Percentiles rank a stretch among this genome's conserved stretches.
phyloP scores from a whole-genome alignment of 2,329 filamentous ascomycete species.

The Neobulgaria alba region DNA sequence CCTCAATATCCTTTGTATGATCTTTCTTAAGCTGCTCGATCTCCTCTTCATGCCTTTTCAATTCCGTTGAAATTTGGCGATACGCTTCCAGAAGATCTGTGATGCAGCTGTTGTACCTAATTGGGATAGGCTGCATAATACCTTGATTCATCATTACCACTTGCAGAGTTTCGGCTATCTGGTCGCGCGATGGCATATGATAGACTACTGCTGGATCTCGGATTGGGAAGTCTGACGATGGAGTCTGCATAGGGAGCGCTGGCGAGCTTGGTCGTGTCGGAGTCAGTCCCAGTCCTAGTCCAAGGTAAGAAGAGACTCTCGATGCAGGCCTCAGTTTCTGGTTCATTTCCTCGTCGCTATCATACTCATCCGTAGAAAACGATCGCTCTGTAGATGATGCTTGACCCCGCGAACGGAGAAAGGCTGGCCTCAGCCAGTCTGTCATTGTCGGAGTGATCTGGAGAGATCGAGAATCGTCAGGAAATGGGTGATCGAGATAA shows the following conservation, averaged over 20 bases:
- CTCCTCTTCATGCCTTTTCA: conserved; percentile 15
- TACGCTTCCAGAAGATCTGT: conserved; percentile 28
- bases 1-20: conserved; percentile 22
- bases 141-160: conserved; percentile 28
- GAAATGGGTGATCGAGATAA: no score
- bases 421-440: conserved; percentile 25
- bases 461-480: no score
- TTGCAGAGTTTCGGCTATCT: conserved; percentile 27
- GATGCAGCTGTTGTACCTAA: conserved; percentile 26
- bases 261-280: conserved; percentile 6
- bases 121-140: conserved; percentile 19
- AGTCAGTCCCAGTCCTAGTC: conserved; percentile 6
- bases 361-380: conserved; percentile 10
- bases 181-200: conserved; percentile 25
- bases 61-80: conserved; percentile 15
- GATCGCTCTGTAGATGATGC: conserved; percentile 6
- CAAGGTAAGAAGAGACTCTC: conserved; percentile 22
- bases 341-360: conserved; percentile 13
- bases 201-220: conserved; percentile 21
- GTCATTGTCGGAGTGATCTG: no score
- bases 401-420: conserved; percentile 16
- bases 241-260: conserved; percentile 9
- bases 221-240: conserved; percentile 16
- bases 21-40: conserved; percentile 21
- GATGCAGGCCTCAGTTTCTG: conserved; percentile 14